phyloP scores from a whole-genome alignment of 176 grass and related monocot species.

The Bothriochloa decipiens region DNA sequence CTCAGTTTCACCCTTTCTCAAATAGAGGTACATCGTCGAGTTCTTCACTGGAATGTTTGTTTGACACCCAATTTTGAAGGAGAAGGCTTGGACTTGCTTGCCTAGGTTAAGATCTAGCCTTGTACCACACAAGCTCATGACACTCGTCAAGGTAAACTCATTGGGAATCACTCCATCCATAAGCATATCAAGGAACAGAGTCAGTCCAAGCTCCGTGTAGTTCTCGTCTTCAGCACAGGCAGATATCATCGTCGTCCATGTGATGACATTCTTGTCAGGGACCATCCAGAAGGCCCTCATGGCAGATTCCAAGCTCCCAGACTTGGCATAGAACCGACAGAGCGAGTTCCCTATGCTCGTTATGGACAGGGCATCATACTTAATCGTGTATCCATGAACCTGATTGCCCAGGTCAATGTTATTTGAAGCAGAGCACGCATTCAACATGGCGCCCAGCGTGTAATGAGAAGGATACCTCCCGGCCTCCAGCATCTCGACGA shows the following conservation, averaged over 20 bases:
- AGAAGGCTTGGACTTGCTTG: slow-evolving; percentile 76
- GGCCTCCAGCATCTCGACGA: slow-evolving; percentile 56
- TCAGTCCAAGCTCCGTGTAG: slow-evolving; percentile 55
- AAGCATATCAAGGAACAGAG: slow-evolving; percentile 71
- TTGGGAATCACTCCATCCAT: slow-evolving; percentile 61
- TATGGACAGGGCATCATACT: slow-evolving; percentile 52
- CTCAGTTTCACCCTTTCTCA: slow-evolving; percentile 62
- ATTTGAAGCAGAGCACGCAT: slow-evolving; percentile 40
- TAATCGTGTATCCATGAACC: slow-evolving; percentile 66
- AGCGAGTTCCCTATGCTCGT: slow-evolving; percentile 71
- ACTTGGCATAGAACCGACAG: slow-evolving; percentile 71
- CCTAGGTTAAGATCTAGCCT: slow-evolving; percentile 66
- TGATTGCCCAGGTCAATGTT: slow-evolving; percentile 55
- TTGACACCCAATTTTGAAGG: slow-evolving; percentile 68
- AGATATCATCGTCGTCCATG: slow-evolving; percentile 80
- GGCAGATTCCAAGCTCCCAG: slow-evolving; percentile 52
- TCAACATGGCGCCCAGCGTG: slow-evolving; percentile 59
- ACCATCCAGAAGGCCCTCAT: slow-evolving; percentile 57
- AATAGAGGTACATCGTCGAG: slow-evolving; percentile 78
- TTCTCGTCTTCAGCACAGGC: slow-evolving; percentile 69
- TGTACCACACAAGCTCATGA: slow-evolving; percentile 66
- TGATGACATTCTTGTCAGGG: slow-evolving; percentile 74
- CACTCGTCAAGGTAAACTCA: slow-evolving; percentile 74
- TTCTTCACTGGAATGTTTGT: slow-evolving; percentile 65
- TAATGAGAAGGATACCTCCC: slow-evolving; percentile 61